These are phyloP conservation scores for Globisporangium alternatum DNA, from an alignment of 352 stramenopile genomes.

Conservation along the genomic window DNA sequence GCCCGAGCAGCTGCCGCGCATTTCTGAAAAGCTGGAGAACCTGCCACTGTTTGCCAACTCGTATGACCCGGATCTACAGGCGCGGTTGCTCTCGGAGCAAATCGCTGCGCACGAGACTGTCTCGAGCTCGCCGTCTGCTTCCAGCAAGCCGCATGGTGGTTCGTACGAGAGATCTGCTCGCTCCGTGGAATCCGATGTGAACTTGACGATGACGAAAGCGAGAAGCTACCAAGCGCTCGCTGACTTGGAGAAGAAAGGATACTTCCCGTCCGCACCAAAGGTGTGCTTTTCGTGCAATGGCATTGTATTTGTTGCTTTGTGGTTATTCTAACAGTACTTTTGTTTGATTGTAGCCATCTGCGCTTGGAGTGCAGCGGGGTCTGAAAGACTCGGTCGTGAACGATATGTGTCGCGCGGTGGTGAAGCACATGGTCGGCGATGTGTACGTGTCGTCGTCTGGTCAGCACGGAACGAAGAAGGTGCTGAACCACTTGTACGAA, in stretches of 20 bases:
- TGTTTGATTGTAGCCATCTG: constrained; percentile 37
- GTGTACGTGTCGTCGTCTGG: constrained; percentile 75
- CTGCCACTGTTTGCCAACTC: constrained; percentile 51
- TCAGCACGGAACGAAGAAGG: constrained; percentile 66
- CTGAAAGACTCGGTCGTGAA: constrained; percentile 87
- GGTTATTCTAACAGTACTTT: not conserved
- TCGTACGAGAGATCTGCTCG: constrained; percentile 50
- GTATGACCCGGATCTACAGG: constrained; percentile 48
- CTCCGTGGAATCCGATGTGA: constrained; percentile 14
- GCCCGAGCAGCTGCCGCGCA: constrained; percentile 59
- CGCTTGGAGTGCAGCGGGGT: constrained; percentile 73
- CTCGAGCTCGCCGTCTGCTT: constrained; percentile 12
- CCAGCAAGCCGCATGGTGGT: constrained; percentile 40
- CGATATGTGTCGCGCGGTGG: constrained; percentile 84
- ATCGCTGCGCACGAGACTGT: constrained; percentile 33
- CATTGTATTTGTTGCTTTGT: not conserved
- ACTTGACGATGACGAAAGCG: constrained; percentile 70
- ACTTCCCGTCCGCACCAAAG: constrained; percentile 74
- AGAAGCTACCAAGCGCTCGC: constrained; percentile 74
- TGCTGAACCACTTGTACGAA: constrained; percentile 85
- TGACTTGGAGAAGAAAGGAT: constrained; percentile 83
- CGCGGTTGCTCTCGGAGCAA: constrained; percentile 66
- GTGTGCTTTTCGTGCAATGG: constrained; percentile 10
- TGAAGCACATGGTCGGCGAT: constrained; percentile 89
- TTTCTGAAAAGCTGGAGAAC: constrained; percentile 68